Evolutionary conservation across 257 asterid genomes (phyloP), one percentile per base, ranked within the genome.

Genomic region (Echites panduratus): DNA sequence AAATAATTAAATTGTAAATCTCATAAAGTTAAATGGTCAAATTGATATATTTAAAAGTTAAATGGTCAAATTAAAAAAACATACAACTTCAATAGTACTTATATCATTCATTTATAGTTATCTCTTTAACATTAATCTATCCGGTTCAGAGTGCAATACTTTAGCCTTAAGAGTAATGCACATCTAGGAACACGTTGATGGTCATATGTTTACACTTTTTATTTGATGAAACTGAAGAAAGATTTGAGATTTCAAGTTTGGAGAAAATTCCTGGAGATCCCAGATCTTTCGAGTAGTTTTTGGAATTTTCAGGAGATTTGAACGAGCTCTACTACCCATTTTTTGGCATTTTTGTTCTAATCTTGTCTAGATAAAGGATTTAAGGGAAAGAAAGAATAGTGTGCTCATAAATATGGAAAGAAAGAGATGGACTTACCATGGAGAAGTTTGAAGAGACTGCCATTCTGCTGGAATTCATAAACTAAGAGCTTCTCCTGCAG

Each of bases 401-500:
- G 52, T 14, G 40, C 44, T 24, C 24, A 17, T 8, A 6, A 17
- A 27, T 4, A 45, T 5, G 5, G 48, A 20, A 16, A 11, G 10
- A 20, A 48, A 22, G 52, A 52, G 1, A 29, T 48, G 24, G 20
- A 4, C 49, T 73, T 76, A 91, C 97, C 90, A 78, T 84, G 89
- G 44, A 91, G 87, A 69, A 73, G 89, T 74, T 56, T 80, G 87
- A 85, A 87, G 75, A 91, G 88, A 68, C 88, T 86, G 70, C 93
- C 97, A 61, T 82, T 88, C 16, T 79, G 75, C 59, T 88, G 97
- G 70, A 85, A 88, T 68, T 89, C 87, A 76, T 88, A 91, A 45
- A 89, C 93, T 76, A 85, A 32, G 57, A 91, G 91, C 71, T 85
- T 89, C 79, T 91, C 97, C 67, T 84, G 87, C 69, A 76, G 83